These are phyloP conservation scores for Oehlia diaphana DNA, from an alignment of 192 early-diverging fungal genomes.

Conservation along the genomic window DNA sequence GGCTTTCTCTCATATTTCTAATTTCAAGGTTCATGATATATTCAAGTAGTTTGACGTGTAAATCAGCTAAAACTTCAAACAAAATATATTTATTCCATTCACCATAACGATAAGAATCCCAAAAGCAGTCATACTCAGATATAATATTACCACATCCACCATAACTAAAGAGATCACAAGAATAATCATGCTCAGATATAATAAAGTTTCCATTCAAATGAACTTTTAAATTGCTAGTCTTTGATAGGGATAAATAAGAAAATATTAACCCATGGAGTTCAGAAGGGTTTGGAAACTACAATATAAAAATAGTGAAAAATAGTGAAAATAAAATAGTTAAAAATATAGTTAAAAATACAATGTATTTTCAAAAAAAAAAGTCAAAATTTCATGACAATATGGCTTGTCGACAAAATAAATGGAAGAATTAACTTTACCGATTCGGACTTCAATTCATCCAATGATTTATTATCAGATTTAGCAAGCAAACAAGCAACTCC, in stretches of 20 bases:
- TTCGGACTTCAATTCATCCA: not conserved
- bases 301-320: not conserved
- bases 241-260: constrained; percentile 35
- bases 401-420: not conserved
- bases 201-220: constrained; percentile 33
- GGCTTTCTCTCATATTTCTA: too few relatives aligned
- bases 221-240: constrained; percentile 28
- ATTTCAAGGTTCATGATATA: not conserved
- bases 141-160: too few relatives aligned
- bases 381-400: too few relatives aligned
- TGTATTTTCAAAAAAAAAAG: too few relatives aligned
- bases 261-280: constrained; percentile 29
- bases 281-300: not conserved
- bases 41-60: not conserved
- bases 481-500: not conserved
- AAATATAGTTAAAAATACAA: too few relatives aligned
- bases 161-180: too few relatives aligned
- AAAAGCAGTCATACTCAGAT: not conserved
- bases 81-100: constrained; percentile 13
- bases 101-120: not conserved
- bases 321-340: too few relatives aligned
- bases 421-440: not conserved
- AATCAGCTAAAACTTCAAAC: not conserved
- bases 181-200: not conserved
- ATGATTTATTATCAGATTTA: not conserved